phyloP scores from a whole-genome alignment of 441 rosid species.

The Aleurites moluccanus region DNA sequence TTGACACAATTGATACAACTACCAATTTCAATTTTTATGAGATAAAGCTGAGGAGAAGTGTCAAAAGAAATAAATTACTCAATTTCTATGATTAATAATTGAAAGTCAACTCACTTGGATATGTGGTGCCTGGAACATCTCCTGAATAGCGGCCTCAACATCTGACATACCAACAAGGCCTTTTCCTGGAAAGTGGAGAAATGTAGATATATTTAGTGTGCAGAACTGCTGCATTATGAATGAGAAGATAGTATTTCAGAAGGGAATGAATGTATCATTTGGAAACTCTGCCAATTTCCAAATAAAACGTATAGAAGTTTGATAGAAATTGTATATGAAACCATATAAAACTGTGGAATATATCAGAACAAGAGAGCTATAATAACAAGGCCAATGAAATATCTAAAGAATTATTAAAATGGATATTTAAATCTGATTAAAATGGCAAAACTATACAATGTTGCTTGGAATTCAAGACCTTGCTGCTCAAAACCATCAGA shows the following conservation, averaged over 20 bases:
- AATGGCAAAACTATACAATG: background rate
- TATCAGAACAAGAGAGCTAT: background rate
- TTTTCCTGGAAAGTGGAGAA: conserved; percentile 45
- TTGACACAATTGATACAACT: background rate
- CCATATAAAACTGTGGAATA: background rate
- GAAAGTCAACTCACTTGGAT: conserved; percentile 66
- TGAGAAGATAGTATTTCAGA: background rate
- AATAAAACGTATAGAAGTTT: background rate
- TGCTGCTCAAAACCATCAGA: background rate
- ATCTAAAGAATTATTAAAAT: background rate
- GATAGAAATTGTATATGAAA: conserved; percentile 1
- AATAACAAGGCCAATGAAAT: background rate
- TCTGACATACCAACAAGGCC: conserved; percentile 70
- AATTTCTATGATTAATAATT: background rate
- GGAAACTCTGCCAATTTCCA: background rate
- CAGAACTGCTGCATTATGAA: background rate
- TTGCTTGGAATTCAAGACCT: background rate
- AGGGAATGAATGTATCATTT: background rate
- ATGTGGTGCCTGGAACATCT: conserved; percentile 99
- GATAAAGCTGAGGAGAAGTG: background rate
- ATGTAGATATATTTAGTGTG: conserved; percentile 12
- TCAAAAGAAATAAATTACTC: background rate
- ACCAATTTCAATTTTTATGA: background rate
- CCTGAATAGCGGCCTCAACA: conserved; percentile 92
- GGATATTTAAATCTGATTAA: background rate